phyloP scores from a whole-genome alignment of 441 rosid genomes.

The California macrophylla region DNA sequence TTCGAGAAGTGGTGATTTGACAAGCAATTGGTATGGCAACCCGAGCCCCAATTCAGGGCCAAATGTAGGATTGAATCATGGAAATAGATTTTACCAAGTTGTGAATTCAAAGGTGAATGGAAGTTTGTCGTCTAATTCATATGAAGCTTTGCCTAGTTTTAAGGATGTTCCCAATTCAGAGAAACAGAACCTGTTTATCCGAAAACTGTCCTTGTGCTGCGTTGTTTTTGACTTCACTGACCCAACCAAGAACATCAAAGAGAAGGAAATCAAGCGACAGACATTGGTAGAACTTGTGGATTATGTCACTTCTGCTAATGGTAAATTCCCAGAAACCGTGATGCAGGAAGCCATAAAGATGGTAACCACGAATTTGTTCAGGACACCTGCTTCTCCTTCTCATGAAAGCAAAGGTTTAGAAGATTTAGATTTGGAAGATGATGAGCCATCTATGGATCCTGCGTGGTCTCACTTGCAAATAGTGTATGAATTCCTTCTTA shows the following conservation, averaged over 20 bases:
- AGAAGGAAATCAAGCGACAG: conserved; percentile 70
- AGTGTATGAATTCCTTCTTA: conserved; percentile 56
- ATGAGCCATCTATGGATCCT: conserved; percentile 65
- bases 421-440: conserved; percentile 57
- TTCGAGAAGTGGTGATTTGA: conserved; percentile 40
- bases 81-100: conserved; percentile 35
- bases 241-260: conserved; percentile 55
- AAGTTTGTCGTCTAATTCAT: conserved; percentile 29
- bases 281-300: conserved; percentile 73
- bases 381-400: conserved; percentile 50
- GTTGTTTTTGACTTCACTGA: conserved; percentile 50
- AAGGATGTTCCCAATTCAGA: conserved; percentile 69
- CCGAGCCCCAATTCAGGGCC: conserved; percentile 26
- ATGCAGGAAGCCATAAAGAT: conserved; percentile 51
- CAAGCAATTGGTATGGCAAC: conserved; percentile 26
- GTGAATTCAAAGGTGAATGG: conserved; percentile 45
- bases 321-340: conserved; percentile 46
- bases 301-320: conserved; percentile 53
- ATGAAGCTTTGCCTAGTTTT: conserved; percentile 70
- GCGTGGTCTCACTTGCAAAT: conserved; percentile 71
- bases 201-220: conserved; percentile 52
- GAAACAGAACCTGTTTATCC: conserved; percentile 52
- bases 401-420: conserved; percentile 51
- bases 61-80: conserved; percentile 33
- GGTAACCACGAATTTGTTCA: conserved; percentile 50